phyloP scores from a whole-genome alignment of 768 basidiomycete species.

The Dendrothele bispora region DNA sequence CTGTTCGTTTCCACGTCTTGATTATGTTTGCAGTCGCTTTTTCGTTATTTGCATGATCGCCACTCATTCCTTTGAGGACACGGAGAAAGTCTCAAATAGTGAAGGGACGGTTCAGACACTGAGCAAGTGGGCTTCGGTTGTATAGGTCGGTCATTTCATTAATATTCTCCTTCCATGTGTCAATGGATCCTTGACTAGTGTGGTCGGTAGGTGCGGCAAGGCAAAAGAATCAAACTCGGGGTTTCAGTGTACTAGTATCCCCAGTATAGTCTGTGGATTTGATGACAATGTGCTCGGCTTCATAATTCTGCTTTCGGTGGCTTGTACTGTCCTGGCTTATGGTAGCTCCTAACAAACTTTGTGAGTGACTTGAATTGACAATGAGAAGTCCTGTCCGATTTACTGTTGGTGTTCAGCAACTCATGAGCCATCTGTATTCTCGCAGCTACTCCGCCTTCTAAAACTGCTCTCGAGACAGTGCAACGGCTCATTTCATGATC shows the following conservation, averaged over 20 bases:
- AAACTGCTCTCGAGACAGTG: slow-evolving; percentile 13
- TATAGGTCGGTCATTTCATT: slow-evolving; percentile 8
- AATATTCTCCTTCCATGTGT: slow-evolving; percentile 9
- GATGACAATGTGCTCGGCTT: slow-evolving; percentile 8
- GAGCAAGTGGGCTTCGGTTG: neutral
- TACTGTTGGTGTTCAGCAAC: slow-evolving; percentile 14
- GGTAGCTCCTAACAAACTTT: neutral
- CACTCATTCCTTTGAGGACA: slow-evolving; percentile 10
- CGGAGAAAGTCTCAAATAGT: neutral
- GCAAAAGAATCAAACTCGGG: neutral
- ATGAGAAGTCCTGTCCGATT: neutral
- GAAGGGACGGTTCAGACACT: neutral
- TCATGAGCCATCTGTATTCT: slow-evolving; percentile 23
- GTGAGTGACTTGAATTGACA: neutral
- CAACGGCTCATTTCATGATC: slow-evolving; percentile 15
- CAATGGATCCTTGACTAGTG: neutral
- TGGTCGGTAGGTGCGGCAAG: neutral
- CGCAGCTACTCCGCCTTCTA: slow-evolving; percentile 20
- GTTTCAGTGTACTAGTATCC: too few species aligned
- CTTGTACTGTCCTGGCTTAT: slow-evolving; percentile 12
- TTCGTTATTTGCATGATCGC: slow-evolving; percentile 26
- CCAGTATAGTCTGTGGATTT: slow-evolving; percentile 7
- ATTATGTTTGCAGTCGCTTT: slow-evolving; percentile 17
- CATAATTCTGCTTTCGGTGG: slow-evolving; percentile 12
- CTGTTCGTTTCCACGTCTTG: slow-evolving; percentile 3